Base-by-base conservation (phyloP, 257 asterid species). In the Plectranthus barbatus region DNA sequence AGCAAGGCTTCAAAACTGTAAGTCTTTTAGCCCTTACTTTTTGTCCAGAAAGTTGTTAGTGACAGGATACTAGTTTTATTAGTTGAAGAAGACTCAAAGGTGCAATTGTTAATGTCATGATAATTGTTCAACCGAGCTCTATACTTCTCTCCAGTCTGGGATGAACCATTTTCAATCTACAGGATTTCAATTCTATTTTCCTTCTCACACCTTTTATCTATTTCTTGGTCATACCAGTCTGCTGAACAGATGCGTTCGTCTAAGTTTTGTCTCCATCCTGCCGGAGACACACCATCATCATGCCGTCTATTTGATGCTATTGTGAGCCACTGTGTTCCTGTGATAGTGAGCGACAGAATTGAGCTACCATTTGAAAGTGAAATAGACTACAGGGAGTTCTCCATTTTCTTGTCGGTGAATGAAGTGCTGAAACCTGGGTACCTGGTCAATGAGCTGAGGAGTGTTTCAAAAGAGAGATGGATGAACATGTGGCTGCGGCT, bases 221-320 rank as follows among this genome's bases (percentile, higher is more conserved):
- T 31, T 17, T 52, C 75, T 53, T 76, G 56, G 54, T 59, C 34
- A 48, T 63, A 34, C 66, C 66, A 93, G 99, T 93, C 99, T 45
- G 70, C 84, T 31, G 80, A 74, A 37, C 92, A 88, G 64, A 93
- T 93, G 97, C 96, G 86, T 6, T 75, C 81, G 5, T 89, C 99
- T 15, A 92, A 92, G 78, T 92, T 89, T 63, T 92, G 99, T 64
- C 81, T 92, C 42, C 74, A 92, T 55, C 96, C 97, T 8, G 99
- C 97, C 1, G 99, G 99, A 0, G 99, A 92, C 78, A 92, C 97
- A 6, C 99, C 99, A 39, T 92, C 99, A 58, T 92, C 99, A 29
- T 92, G 99, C 63, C 99, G 97, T 40, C 90, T 92, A 42, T 92
- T 92, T 48, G 99, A 92, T 75, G 90, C 97, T 23, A 85, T 92